Conservation (phyloP, 768 basidiomycete species). For the Coprinellus micaceus region DNA sequence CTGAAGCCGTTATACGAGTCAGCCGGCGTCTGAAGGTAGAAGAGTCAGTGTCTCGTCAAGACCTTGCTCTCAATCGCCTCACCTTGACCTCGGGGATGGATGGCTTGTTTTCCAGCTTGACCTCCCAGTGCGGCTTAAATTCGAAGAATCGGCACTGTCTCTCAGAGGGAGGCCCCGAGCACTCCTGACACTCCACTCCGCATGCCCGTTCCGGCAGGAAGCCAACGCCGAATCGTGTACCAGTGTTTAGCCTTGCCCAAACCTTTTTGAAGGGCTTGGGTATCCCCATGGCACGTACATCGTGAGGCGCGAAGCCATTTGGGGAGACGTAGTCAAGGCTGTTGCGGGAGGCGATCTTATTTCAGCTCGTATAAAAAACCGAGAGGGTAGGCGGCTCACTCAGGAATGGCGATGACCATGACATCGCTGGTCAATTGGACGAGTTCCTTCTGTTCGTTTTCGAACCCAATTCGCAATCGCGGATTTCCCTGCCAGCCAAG, state of each 20-base stretch:
- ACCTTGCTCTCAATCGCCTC: slow-evolving; percentile 10
- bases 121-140: slow-evolving; percentile 77
- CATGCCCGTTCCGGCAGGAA: slow-evolving; percentile 82
- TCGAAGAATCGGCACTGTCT: slow-evolving; percentile 77
- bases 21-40: slow-evolving; percentile 31
- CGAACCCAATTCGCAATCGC: slow-evolving; percentile 62
- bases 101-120: slow-evolving; percentile 55
- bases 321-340: slow-evolving; percentile 21
- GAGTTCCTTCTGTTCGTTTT: slow-evolving; percentile 70
- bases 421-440: slow-evolving; percentile 79
- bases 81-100: slow-evolving; percentile 45
- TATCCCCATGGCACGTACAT: slow-evolving; percentile 12
- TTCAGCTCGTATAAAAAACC: background rate
- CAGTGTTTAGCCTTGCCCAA: slow-evolving; percentile 79
- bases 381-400: slow-evolving; percentile 46
- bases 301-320: slow-evolving; percentile 14
- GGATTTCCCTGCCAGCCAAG: slow-evolving; percentile 80
- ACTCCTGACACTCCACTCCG: slow-evolving; percentile 58
- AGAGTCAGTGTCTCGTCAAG: background rate
- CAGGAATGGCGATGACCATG: slow-evolving; percentile 81
- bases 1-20: slow-evolving; percentile 89
- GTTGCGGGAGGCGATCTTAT: slow-evolving; percentile 13
- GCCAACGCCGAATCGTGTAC: slow-evolving; percentile 84
- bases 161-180: slow-evolving; percentile 60
- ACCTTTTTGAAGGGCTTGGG: slow-evolving; percentile 55